Evolutionary conservation across 1,284 basidiomycete species (phyloP).

Genomic region (Boletellus deceptivus): DNA sequence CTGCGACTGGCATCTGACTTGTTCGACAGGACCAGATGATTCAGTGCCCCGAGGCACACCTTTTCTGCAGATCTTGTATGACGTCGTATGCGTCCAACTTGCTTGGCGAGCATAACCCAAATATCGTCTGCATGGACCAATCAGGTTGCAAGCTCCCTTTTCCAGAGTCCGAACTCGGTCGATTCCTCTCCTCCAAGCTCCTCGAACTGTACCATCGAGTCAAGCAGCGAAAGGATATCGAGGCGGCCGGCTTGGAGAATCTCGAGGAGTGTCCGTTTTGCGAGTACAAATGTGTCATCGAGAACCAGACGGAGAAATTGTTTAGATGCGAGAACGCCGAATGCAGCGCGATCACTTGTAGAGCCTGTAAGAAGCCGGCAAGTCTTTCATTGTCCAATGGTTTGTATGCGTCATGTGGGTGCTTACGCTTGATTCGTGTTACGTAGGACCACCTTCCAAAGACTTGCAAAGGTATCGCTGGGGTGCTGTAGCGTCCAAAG

Average conservation of each 20-base stretch:
- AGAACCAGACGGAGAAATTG: conserved; percentile 73
- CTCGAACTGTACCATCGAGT: conserved; percentile 74
- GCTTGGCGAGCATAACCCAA: conserved; percentile 50
- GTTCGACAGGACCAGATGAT: conserved; percentile 67
- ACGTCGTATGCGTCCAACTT: conserved; percentile 47
- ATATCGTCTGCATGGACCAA: conserved; percentile 79
- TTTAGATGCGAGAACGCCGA: conserved; percentile 74
- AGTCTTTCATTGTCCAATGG: conserved; percentile 24
- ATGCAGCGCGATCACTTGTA: conserved; percentile 73
- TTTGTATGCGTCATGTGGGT: background rate
- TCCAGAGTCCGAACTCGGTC: conserved; percentile 60
- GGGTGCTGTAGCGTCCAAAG: background rate
- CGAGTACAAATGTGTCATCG: conserved; percentile 79
- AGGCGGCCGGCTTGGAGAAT: conserved; percentile 65
- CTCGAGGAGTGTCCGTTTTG: conserved; percentile 88
- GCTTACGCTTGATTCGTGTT: background rate
- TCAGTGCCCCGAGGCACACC: conserved; percentile 80
- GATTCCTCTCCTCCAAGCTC: conserved; percentile 61
- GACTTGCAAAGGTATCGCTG: conserved; percentile 67
- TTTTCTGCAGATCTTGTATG: conserved; percentile 68
- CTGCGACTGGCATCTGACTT: conserved; percentile 3
- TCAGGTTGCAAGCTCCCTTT: conserved; percentile 71
- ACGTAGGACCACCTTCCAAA: conserved; percentile 80
- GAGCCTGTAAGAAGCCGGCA: conserved; percentile 72
- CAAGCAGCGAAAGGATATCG: conserved; percentile 73